These are phyloP conservation scores for Arthrobotrys musiformis DNA, from an alignment of 2,329 filamentous ascomycete genomes.

Conservation along the genomic window DNA sequence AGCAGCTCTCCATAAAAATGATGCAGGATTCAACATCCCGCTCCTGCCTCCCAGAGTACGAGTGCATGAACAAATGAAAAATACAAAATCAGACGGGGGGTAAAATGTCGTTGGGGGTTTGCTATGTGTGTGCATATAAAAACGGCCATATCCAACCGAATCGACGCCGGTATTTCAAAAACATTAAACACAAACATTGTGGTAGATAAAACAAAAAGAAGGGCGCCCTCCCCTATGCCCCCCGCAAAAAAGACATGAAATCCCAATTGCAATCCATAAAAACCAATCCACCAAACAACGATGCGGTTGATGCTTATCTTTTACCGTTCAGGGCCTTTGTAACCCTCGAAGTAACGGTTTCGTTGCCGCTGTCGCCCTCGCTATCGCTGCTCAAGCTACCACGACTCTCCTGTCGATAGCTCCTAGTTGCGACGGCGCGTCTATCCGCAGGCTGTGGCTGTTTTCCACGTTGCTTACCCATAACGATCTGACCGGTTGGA, in stretches of 20 bases:
- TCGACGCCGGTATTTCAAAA: constrained; percentile 12
- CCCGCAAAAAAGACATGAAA: neutral
- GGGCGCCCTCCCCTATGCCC: neutral
- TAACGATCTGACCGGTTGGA: constrained; percentile 32
- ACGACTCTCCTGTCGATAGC: constrained; percentile 49
- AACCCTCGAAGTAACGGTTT: constrained; percentile 47
- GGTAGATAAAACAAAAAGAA: neutral
- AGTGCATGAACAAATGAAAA: neutral
- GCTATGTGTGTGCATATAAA: neutral
- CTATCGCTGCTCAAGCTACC: constrained; percentile 52
- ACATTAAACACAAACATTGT: neutral
- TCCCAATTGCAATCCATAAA: neutral
- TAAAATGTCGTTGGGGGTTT: neutral
- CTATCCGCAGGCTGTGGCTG: constrained; percentile 29
- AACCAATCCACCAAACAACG: too few relatives aligned
- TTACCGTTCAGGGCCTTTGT: constrained; percentile 43
- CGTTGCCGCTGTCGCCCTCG: constrained; percentile 45
- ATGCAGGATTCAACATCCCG: neutral
- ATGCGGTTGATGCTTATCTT: neutral
- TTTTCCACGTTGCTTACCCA: constrained; percentile 45
- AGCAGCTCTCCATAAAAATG: neutral
- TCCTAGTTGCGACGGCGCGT: constrained; percentile 24
- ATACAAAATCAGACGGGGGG: neutral
- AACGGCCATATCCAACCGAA: constrained; percentile 23
- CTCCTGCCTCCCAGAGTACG: neutral